These are phyloP conservation scores for Apiospora aurea DNA, from an alignment of 2,329 filamentous ascomycete genomes.

Conservation along the genomic window DNA sequence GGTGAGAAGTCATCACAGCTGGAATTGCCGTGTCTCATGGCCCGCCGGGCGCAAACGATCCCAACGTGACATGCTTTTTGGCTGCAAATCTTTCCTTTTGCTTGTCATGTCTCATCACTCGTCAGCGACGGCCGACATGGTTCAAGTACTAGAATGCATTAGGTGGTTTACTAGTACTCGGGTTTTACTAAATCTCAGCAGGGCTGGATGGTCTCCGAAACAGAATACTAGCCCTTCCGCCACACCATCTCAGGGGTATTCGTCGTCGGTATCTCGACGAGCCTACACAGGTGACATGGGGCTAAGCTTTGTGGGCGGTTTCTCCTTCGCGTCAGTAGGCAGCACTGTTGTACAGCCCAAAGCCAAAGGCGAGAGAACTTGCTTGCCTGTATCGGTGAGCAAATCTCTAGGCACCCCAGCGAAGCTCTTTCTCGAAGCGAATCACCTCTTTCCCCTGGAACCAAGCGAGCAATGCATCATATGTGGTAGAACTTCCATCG, in stretches of 20 bases:
- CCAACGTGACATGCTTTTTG: constrained; percentile 7
- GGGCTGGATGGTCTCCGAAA: neutral
- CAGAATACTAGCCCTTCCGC: neutral
- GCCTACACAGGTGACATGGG: neutral
- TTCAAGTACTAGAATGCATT: constrained; percentile 1
- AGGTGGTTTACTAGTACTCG: constrained; percentile 10
- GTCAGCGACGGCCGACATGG: neutral
- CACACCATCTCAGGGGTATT: constrained; percentile 5
- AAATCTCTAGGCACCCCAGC: neutral
- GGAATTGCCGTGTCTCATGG: constrained; percentile 17
- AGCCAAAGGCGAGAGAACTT: neutral
- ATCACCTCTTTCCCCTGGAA: neutral
- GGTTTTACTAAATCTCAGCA: neutral
- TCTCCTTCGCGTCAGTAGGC: neutral
- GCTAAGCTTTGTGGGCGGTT: neutral
- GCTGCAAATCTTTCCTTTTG: constrained; percentile 16
- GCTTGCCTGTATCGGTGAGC: neutral
- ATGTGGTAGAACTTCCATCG: neutral
- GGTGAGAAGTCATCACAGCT: neutral
- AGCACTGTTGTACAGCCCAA: neutral
- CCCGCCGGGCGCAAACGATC: neutral
- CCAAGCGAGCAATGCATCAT: neutral
- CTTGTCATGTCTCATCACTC: neutral
- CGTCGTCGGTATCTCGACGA: neutral
- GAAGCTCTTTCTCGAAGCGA: neutral